Percentiles rank a stretch among this genome's conserved stretches.
Conservation (phyloP, 805 yeast genomes). For the Metschnikowia koreensis region DNA sequence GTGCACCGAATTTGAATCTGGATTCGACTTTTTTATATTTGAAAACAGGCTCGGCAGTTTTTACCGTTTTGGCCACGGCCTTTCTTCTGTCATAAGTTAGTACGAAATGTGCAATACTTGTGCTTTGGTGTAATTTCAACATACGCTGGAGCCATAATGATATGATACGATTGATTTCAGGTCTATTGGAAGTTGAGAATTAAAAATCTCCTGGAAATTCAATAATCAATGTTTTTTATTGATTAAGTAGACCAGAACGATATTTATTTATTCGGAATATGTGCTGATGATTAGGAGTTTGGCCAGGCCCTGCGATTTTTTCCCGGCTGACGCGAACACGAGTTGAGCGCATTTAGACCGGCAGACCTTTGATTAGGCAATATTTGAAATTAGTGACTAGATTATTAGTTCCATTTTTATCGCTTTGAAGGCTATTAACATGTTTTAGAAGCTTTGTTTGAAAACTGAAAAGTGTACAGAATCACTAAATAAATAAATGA, state of each 20-base stretch:
- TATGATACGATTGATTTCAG: not conserved
- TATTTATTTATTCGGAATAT: no score
- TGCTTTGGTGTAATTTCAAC: not conserved
- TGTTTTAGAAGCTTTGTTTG: no score
- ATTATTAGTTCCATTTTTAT: no score
- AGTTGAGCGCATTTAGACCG: no score
- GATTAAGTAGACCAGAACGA: no score
- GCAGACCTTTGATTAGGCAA: no score
- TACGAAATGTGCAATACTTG: not conserved
- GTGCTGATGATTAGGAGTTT: not conserved
- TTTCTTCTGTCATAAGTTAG: conserved; percentile 5
- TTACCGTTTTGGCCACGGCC: conserved; percentile 7
- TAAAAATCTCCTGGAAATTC: no score
- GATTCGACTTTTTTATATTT: conserved; percentile 40
- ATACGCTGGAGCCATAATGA: conserved; percentile 10
- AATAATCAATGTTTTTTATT: no score
- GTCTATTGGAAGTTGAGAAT: not conserved
- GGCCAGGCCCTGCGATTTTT: not conserved
- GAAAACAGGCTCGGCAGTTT: conserved; percentile 16
- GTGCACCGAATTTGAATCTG: conserved; percentile 78
- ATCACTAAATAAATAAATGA: no score
- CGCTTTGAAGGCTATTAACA: no score
- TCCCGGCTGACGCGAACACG: not conserved
- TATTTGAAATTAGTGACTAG: no score
- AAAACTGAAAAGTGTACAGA: no score